phyloP scores from a whole-genome alignment of 805 yeast genomes.

The Millerozyma miso region DNA sequence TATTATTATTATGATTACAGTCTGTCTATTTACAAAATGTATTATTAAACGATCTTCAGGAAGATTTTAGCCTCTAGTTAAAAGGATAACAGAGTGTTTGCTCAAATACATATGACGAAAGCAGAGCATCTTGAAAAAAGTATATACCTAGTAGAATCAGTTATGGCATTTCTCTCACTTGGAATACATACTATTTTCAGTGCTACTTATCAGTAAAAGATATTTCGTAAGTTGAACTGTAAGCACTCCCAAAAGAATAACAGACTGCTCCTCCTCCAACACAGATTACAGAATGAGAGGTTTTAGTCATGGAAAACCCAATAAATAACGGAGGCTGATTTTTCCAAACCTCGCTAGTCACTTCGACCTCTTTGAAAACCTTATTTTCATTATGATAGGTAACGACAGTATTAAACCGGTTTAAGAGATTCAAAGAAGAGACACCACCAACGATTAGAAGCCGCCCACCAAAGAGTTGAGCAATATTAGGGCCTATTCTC shows the following conservation, averaged over 20 bases:
- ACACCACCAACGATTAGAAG: conserved; percentile 58
- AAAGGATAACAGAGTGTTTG: too few relatives aligned
- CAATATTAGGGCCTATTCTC: conserved; percentile 48
- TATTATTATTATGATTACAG: too few relatives aligned
- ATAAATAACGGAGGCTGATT: conserved; percentile 45
- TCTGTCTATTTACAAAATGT: too few relatives aligned
- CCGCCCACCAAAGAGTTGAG: conserved; percentile 23
- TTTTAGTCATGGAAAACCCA: conserved; percentile 45
- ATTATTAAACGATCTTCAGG: too few relatives aligned
- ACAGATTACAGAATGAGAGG: conserved; percentile 12
- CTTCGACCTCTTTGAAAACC: conserved; percentile 16
- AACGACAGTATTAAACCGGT: conserved; percentile 32
- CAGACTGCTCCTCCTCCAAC: conserved; percentile 80
- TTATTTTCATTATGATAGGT: conserved; percentile 20
- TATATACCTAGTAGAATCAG: too few relatives aligned
- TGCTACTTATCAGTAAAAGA: too few relatives aligned
- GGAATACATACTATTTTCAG: too few relatives aligned
- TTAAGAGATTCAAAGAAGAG: conserved; percentile 32
- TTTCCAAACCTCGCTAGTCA: conserved; percentile 36
- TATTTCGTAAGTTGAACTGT: conserved; percentile 20
- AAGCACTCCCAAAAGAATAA: conserved; percentile 65
- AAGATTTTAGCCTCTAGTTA: too few relatives aligned
- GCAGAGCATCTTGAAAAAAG: too few relatives aligned
- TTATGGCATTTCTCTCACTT: too few relatives aligned
- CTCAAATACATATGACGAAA: too few relatives aligned